Percentiles rank a stretch among this genome's conserved stretches.
Evolutionary conservation across 1,139 yeast genomes (phyloP).

Genomic region (Lodderomyces margitis): DNA sequence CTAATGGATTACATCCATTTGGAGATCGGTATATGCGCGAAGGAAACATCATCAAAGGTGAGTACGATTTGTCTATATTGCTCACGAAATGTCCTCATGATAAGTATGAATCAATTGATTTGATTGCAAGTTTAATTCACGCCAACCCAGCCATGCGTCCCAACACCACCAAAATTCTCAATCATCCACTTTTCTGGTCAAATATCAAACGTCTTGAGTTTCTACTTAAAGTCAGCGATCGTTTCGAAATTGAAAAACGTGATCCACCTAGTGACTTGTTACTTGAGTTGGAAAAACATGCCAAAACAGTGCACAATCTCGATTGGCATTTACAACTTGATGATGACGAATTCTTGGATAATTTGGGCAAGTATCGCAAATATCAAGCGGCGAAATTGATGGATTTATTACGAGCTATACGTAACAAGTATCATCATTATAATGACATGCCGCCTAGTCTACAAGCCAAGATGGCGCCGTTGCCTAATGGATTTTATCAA

Average conservation of each 20-base stretch:
- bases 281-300: conserved; percentile 54
- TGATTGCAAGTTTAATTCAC: conserved; percentile 70
- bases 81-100: conserved; percentile 43
- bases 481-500: conserved; percentile 79
- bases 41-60: conserved; percentile 78
- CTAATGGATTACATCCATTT: conserved; percentile 90
- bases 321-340: conserved; percentile 77
- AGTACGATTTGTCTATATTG: conserved; percentile 51
- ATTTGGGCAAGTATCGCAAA: conserved; percentile 86
- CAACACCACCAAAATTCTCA: conserved; percentile 60
- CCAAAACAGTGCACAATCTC: conserved; percentile 51
- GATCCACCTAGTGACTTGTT: conserved; percentile 81
- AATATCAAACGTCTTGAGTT: conserved; percentile 76
- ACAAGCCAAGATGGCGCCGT: conserved; percentile 62
- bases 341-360: conserved; percentile 68
- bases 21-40: conserved; percentile 88
- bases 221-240: conserved; percentile 79
- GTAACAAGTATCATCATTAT: conserved; percentile 92
- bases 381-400: conserved; percentile 74
- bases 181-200: conserved; percentile 90
- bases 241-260: conserved; percentile 83
- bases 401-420: conserved; percentile 83
- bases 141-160: conserved; percentile 73
- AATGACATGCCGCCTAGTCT: conserved; percentile 78
- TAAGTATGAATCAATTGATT: conserved; percentile 65